These are phyloP conservation scores for Eucommia ulmoides DNA, from an alignment of 257 asterid genomes.

Conservation along the genomic window DNA sequence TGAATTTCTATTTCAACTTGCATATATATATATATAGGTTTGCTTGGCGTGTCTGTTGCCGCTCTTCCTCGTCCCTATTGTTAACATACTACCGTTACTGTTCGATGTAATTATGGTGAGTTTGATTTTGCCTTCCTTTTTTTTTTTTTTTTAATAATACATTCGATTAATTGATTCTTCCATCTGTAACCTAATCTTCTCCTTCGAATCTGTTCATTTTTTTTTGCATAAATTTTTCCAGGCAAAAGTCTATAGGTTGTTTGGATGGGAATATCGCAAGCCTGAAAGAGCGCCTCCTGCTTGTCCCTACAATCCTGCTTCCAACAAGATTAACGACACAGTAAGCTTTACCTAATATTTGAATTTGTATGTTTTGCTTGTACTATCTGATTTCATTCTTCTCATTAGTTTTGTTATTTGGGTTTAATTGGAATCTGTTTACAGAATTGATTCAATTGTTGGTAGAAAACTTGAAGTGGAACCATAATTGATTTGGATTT, in stretches of 20 bases:
- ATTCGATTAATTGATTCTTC: neutral
- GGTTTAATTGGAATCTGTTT: too few relatives aligned
- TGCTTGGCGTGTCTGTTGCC: slow-evolving; percentile 85
- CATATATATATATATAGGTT: slow-evolving; percentile 34
- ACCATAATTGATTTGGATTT: too few relatives aligned
- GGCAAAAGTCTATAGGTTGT: slow-evolving; percentile 66
- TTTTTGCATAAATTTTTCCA: slow-evolving; percentile 10
- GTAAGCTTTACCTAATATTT: slow-evolving; percentile 40
- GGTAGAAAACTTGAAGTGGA: too few relatives aligned
- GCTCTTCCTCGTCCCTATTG: slow-evolving; percentile 82
- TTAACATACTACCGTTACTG: slow-evolving; percentile 67
- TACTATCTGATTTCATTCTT: too few relatives aligned
- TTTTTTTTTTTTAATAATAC: neutral
- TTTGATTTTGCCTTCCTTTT: neutral
- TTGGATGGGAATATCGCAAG: slow-evolving; percentile 82
- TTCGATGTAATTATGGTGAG: slow-evolving; percentile 74
- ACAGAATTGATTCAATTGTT: too few relatives aligned
- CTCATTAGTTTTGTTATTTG: too few relatives aligned
- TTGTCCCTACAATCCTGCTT: slow-evolving; percentile 71
- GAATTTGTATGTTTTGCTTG: too few relatives aligned
- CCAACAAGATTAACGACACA: slow-evolving; percentile 29
- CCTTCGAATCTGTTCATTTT: neutral
- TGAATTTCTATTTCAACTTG: too few relatives aligned
- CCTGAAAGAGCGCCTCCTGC: slow-evolving; percentile 85
- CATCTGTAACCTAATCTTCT: neutral